phyloP scores from a whole-genome alignment of 306 rosid genomes.

The Ammopiptanthus mongolicus region DNA sequence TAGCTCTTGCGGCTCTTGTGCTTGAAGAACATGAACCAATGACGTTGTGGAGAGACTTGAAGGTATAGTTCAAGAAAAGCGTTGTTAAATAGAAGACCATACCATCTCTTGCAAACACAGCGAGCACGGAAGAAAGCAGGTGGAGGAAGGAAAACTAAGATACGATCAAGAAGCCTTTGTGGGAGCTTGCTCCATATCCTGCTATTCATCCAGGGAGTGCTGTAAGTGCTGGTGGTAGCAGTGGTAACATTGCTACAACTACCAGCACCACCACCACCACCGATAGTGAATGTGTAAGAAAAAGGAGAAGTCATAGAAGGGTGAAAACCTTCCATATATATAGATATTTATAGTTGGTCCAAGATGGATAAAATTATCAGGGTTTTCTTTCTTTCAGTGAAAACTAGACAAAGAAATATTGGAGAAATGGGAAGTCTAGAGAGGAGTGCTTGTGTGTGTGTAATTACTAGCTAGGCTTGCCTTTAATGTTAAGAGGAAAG shows the following conservation, averaged over 20 bases:
- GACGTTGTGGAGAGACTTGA: slow-evolving; percentile 51
- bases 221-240: background rate
- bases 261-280: background rate
- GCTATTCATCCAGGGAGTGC: slow-evolving; percentile 62
- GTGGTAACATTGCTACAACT: slow-evolving; percentile 8
- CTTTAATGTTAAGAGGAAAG: slow-evolving; percentile 21
- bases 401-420: background rate
- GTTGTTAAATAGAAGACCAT: slow-evolving; percentile 61
- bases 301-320: slow-evolving; percentile 54
- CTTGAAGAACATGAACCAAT: slow-evolving; percentile 89
- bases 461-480: slow-evolving; percentile 24
- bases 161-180: slow-evolving; percentile 62
- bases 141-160: slow-evolving; percentile 75
- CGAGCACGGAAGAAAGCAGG: slow-evolving; percentile 88
- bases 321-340: slow-evolving; percentile 61
- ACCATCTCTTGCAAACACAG: slow-evolving; percentile 88
- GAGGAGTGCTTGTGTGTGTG: background rate
- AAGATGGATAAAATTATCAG: background rate
- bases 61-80: slow-evolving; percentile 69
- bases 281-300: slow-evolving; percentile 48
- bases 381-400: slow-evolving; percentile 9
- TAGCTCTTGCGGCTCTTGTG: slow-evolving; percentile 45
- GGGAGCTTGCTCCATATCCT: slow-evolving; percentile 94
- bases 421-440: slow-evolving; percentile 16
- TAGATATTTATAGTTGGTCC: background rate